Conservation (phyloP, 768 basidiomycete species). For the Rhodotorula kratochvilovae region DNA sequence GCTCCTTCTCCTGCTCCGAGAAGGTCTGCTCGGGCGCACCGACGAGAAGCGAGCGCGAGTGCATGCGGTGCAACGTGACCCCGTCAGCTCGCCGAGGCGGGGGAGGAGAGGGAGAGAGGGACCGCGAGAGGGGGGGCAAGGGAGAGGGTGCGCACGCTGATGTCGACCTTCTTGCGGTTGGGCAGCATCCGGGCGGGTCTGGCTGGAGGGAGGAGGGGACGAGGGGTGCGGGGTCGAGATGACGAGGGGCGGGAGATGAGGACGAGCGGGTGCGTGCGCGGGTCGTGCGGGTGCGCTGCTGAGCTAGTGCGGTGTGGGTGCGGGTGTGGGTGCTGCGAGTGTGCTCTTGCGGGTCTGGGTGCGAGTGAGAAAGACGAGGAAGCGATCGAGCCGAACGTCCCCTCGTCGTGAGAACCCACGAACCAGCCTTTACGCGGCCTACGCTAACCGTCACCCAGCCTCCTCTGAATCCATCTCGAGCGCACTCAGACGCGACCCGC, state of each 20-base stretch:
- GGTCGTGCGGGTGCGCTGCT: too few species aligned
- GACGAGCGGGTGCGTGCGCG: too few species aligned
- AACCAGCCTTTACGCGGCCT: too few species aligned
- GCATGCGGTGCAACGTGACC: neutral
- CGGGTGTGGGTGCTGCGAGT: too few species aligned
- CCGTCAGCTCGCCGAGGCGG: neutral
- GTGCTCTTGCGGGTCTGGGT: too few species aligned
- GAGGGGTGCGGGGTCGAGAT: neutral
- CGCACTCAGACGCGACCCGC: too few species aligned
- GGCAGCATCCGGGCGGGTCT: conserved; percentile 59
- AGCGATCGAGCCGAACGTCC: too few species aligned
- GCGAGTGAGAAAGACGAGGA: too few species aligned
- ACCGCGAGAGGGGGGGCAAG: conserved; percentile 11
- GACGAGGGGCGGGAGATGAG: neutral
- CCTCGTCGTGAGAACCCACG: too few species aligned
- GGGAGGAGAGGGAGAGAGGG: conserved; percentile 1
- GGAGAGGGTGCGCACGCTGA: conserved; percentile 61
- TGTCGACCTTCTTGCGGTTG: conserved; percentile 83
- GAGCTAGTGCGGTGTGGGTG: too few species aligned
- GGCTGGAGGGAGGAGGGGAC: neutral
- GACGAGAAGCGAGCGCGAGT: neutral
- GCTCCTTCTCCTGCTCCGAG: conserved; percentile 83
- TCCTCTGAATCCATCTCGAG: too few species aligned
- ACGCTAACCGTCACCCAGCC: too few species aligned
- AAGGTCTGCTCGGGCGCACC: conserved; percentile 57